These are phyloP conservation scores for Allium fistulosum DNA, from an alignment of 106 monocot species.

Conservation along the genomic window DNA sequence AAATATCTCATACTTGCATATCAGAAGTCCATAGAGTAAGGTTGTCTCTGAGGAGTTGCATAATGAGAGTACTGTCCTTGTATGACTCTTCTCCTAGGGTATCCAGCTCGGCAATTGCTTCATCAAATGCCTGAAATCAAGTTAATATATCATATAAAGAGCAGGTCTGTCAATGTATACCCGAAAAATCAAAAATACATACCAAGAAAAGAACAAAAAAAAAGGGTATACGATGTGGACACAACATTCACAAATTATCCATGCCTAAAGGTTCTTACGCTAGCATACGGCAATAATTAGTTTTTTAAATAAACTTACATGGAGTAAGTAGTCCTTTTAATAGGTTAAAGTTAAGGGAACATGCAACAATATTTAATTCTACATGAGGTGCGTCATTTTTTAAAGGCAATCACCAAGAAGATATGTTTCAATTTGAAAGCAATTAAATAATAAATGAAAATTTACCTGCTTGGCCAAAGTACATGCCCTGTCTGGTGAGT, in stretches of 20 bases:
- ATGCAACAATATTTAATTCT: no score
- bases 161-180: neutral
- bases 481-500: constrained; percentile 26
- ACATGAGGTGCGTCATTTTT: no score
- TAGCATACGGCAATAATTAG: no score
- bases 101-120: constrained; percentile 1
- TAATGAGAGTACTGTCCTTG: neutral
- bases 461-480: constrained; percentile 24
- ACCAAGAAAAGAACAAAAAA: neutral
- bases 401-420: no score
- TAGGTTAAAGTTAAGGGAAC: no score
- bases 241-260: no score
- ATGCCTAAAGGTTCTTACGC: no score
- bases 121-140: neutral
- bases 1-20: neutral
- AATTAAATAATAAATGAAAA: neutral
- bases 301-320: no score
- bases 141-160: neutral
- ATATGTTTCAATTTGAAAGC: neutral
- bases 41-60: constrained; percentile 1
- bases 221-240: no score
- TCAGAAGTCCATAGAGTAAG: neutral
- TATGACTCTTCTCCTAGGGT: neutral
- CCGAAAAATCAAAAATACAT: no score
- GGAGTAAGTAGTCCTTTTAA: no score